phyloP scores from a whole-genome alignment of 331 rosid species.

The Malus hybrid region DNA sequence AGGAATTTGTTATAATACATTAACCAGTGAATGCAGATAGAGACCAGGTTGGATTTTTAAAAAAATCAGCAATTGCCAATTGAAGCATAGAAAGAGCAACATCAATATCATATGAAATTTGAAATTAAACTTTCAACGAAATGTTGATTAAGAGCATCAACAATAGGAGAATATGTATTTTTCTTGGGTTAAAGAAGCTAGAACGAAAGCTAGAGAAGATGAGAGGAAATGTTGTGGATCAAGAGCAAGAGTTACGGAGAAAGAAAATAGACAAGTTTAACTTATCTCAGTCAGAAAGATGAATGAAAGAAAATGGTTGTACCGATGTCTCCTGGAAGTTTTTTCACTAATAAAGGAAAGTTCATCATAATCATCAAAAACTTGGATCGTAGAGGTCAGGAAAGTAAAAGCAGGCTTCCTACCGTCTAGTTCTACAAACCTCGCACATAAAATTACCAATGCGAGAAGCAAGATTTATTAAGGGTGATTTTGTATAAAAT shows the following conservation, averaged over 20 bases:
- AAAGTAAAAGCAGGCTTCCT: no score
- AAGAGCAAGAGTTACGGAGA: no score
- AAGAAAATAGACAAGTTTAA: not conserved
- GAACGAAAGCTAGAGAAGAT: no score
- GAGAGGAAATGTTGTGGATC: no score
- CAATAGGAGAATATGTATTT: no score
- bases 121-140: constrained; percentile 55
- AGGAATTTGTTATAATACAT: no score
- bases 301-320: not conserved
- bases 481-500: no score
- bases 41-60: not conserved
- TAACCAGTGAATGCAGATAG: no score
- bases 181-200: no score
- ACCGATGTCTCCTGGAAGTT: not conserved
- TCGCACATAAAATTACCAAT: not conserved
- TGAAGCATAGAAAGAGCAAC: constrained; percentile 50
- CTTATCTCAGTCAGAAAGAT: not conserved
- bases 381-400: no score
- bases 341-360: no score
- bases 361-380: no score
- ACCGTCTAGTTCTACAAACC: not conserved
- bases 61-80: constrained; percentile 28
- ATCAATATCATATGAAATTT: constrained; percentile 50
- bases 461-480: not conserved
- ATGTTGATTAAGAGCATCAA: constrained; percentile 21